These are phyloP conservation scores for Backusella circina DNA, from an alignment of 192 early-diverging fungal species.

Conservation along the genomic window DNA sequence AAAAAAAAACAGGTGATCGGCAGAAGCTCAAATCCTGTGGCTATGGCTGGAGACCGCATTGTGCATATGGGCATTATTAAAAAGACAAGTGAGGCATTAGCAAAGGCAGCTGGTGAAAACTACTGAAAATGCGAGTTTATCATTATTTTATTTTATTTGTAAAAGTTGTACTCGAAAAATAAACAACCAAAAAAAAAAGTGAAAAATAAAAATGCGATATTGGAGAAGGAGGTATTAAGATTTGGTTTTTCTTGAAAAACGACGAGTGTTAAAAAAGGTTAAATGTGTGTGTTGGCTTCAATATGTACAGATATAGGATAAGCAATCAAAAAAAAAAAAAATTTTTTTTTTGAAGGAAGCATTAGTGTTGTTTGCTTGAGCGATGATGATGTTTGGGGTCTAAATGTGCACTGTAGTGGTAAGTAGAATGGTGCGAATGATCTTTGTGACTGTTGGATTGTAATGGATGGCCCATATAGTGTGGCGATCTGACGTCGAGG, in stretches of 20 bases:
- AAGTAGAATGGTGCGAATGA: background rate
- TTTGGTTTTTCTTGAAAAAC: background rate
- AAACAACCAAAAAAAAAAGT: background rate
- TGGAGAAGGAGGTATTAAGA: background rate
- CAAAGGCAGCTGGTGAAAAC: conserved; percentile 25
- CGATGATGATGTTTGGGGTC: background rate
- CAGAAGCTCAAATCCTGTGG: conserved; percentile 80
- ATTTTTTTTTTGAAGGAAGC: too few relatives aligned
- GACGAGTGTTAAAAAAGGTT: background rate
- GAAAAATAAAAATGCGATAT: background rate
- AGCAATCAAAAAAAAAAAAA: too few relatives aligned
- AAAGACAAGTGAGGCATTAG: conserved; percentile 18
- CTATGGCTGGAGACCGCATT: conserved; percentile 81
- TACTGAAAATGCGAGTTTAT: background rate
- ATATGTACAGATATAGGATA: background rate
- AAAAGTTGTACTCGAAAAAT: background rate
- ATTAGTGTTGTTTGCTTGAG: background rate
- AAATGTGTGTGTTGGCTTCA: background rate
- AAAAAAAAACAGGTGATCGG: conserved; percentile 54
- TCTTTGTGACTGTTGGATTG: background rate
- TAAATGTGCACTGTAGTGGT: background rate
- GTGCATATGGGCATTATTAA: conserved; percentile 74
- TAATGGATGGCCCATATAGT: conserved; percentile 6
- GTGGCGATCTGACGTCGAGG: conserved; percentile 5
- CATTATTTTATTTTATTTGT: background rate